phyloP scores from a whole-genome alignment of 2,329 filamentous ascomycete species.

The Ophiostoma montium region DNA sequence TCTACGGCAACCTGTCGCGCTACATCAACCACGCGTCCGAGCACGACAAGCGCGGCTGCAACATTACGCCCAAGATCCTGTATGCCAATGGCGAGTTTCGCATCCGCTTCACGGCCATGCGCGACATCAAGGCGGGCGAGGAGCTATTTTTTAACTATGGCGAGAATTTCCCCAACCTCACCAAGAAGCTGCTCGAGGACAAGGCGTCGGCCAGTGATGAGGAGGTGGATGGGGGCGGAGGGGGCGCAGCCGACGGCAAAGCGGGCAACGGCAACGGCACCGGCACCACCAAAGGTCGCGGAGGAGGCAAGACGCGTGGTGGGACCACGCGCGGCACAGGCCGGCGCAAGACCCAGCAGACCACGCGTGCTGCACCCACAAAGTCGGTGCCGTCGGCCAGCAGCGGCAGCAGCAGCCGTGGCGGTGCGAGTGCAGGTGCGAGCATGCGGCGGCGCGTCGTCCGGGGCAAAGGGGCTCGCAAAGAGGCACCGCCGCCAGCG shows the following conservation, averaged over 20 bases:
- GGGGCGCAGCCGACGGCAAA: not conserved
- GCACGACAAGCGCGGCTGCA: conserved; percentile 34
- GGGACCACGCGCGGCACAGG: not conserved
- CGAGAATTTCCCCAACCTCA: conserved; percentile 50
- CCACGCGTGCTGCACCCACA: conserved; percentile 3
- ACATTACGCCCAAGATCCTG: conserved; percentile 49
- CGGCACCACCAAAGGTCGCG: too few species aligned
- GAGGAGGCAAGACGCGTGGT: not conserved
- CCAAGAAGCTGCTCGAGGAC: conserved; percentile 34
- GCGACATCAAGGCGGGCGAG: conserved; percentile 54
- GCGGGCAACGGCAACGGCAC: too few species aligned
- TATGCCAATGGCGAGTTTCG: conserved; percentile 64
- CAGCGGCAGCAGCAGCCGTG: not conserved
- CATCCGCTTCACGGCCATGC: conserved; percentile 57
- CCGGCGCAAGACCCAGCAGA: conserved; percentile 3
- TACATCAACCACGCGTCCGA: conserved; percentile 68
- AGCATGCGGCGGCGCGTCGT: not conserved
- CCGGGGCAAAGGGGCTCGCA: conserved; percentile 10
- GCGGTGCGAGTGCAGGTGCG: not conserved
- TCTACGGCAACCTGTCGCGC: conserved; percentile 65
- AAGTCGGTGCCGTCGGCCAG: conserved; percentile 1
- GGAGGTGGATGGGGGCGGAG: not conserved
- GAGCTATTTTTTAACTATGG: conserved; percentile 77
- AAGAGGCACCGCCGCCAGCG: conserved; percentile 12
- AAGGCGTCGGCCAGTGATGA: conserved; percentile 18